phyloP scores from a whole-genome alignment of 164 flowering plant genomes.

The Platanus orientalis region DNA sequence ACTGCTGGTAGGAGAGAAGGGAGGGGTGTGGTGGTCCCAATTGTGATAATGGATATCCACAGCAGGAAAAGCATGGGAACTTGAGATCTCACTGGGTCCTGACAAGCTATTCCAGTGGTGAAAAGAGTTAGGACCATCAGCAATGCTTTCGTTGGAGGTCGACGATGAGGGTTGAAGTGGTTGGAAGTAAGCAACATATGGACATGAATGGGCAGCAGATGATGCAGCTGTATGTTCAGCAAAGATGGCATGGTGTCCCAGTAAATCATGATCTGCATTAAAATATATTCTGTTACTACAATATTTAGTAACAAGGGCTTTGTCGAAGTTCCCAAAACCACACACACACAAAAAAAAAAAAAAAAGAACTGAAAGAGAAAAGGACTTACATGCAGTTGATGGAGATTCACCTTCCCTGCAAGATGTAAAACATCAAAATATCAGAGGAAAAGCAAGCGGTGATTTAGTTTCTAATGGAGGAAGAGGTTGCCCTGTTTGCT shows the following conservation, averaged over 20 bases:
- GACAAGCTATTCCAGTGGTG: slow-evolving; percentile 65
- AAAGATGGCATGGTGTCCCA: slow-evolving; percentile 66
- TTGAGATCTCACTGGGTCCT: slow-evolving; percentile 47
- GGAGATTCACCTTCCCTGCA: slow-evolving; percentile 72
- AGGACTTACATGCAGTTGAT: slow-evolving; percentile 45
- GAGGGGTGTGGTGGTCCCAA: slow-evolving; percentile 62
- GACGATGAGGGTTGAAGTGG: slow-evolving; percentile 72
- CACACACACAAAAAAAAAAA: too few relatives aligned
- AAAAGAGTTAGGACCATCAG: slow-evolving; percentile 56
- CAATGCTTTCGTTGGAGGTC: slow-evolving; percentile 47
- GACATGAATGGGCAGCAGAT: slow-evolving; percentile 77
- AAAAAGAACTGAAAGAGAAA: not conserved
- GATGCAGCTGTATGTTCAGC: slow-evolving; percentile 71
- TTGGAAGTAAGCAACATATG: slow-evolving; percentile 65
- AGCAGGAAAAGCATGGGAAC: slow-evolving; percentile 26
- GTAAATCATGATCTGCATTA: slow-evolving; percentile 70
- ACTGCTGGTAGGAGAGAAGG: slow-evolving; percentile 39
- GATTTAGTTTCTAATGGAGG: too few relatives aligned
- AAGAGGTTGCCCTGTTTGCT: too few relatives aligned
- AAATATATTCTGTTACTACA: not conserved
- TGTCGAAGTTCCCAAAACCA: too few relatives aligned
- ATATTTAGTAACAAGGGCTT: not conserved
- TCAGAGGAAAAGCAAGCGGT: slow-evolving; percentile 5
- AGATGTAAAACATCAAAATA: slow-evolving; percentile 12
- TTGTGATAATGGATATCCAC: slow-evolving; percentile 55